These are phyloP conservation scores for Peronosclerospora sorghi DNA, from an alignment of 352 stramenopile genomes.

Conservation along the genomic window DNA sequence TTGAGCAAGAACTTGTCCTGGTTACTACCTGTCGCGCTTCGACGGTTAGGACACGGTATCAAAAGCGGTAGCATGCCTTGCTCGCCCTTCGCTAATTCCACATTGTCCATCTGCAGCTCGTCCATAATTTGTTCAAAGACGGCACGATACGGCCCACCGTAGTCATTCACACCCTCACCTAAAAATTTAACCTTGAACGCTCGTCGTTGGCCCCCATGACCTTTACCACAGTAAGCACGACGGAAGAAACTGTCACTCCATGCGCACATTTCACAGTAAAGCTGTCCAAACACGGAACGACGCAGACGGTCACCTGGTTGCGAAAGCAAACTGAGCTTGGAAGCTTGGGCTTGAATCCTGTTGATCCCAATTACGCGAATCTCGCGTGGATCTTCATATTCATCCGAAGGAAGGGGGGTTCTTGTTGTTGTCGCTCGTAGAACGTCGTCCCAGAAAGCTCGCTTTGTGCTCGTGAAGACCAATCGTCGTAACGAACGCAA, in stretches of 20 bases:
- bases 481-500: too few species aligned
- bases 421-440: too few species aligned
- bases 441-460: slow-evolving; percentile 89
- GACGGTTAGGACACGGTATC: slow-evolving; percentile 83
- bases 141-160: slow-evolving; percentile 95
- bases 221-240: too few species aligned
- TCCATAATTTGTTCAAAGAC: slow-evolving; percentile 95
- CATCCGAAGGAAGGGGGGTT: too few species aligned
- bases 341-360: slow-evolving; percentile 89
- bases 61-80: slow-evolving; percentile 81
- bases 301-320: slow-evolving; percentile 81
- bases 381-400: slow-evolving; percentile 94
- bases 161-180: too few species aligned
- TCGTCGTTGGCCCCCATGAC: too few species aligned
- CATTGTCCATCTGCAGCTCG: slow-evolving; percentile 89
- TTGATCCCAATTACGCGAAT: slow-evolving; percentile 97
- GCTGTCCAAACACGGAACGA: slow-evolving; percentile 94
- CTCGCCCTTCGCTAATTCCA: slow-evolving; percentile 73
- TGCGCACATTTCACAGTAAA: slow-evolving; percentile 97
- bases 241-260: too few species aligned
- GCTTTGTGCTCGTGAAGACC: slow-evolving; percentile 89
- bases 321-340: slow-evolving; percentile 61
- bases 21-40: slow-evolving; percentile 67
- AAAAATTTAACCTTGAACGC: too few species aligned
- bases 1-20: too few species aligned